Evolutionary conservation across 805 yeast species (phyloP).

Genomic region (Candida pini): DNA sequence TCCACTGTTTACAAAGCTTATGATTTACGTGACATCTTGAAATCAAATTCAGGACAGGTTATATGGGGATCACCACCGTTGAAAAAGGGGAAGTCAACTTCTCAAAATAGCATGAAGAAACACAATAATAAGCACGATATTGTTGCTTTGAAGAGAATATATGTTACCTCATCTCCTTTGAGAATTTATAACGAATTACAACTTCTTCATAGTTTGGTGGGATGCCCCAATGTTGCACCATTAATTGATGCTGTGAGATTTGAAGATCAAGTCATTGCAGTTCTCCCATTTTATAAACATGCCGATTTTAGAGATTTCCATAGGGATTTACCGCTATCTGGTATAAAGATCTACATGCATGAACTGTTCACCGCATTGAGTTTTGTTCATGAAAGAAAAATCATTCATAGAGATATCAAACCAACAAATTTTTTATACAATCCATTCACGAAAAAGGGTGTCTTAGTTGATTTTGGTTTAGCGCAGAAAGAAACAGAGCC

Average conservation of each 20-base stretch:
- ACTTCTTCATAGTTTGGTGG: slow-evolving; percentile 61
- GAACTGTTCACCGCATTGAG: slow-evolving; percentile 73
- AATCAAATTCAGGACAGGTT: slow-evolving; percentile 18
- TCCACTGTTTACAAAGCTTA: slow-evolving; percentile 65
- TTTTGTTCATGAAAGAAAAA: slow-evolving; percentile 70
- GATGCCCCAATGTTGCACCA: slow-evolving; percentile 77
- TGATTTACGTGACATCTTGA: slow-evolving; percentile 25
- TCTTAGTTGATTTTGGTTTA: slow-evolving; percentile 85
- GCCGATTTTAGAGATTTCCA: slow-evolving; percentile 86
- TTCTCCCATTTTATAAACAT: slow-evolving; percentile 86
- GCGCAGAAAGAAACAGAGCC: slow-evolving; percentile 59
- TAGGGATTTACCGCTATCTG: slow-evolving; percentile 70
- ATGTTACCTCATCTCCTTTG: slow-evolving; percentile 91
- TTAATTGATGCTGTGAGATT: slow-evolving; percentile 79
- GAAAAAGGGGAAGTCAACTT: slow-evolving; percentile 7
- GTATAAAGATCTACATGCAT: slow-evolving; percentile 74
- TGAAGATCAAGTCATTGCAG: slow-evolving; percentile 91
- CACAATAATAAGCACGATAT: slow-evolving; percentile 20
- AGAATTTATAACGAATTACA: slow-evolving; percentile 86
- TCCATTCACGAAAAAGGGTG: slow-evolving; percentile 64
- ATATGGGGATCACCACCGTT: slow-evolving; percentile 27
- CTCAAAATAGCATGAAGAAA: slow-evolving; percentile 13
- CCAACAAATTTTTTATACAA: slow-evolving; percentile 68
- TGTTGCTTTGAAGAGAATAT: slow-evolving; percentile 90
- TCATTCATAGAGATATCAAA: slow-evolving; percentile 90